A percentile compares a stretch with the other conserved stretches of the same genome.
Evolutionary conservation across 2,329 filamentous ascomycete genomes (phyloP).

Genomic region (Torrubiellomyces zombiae): DNA sequence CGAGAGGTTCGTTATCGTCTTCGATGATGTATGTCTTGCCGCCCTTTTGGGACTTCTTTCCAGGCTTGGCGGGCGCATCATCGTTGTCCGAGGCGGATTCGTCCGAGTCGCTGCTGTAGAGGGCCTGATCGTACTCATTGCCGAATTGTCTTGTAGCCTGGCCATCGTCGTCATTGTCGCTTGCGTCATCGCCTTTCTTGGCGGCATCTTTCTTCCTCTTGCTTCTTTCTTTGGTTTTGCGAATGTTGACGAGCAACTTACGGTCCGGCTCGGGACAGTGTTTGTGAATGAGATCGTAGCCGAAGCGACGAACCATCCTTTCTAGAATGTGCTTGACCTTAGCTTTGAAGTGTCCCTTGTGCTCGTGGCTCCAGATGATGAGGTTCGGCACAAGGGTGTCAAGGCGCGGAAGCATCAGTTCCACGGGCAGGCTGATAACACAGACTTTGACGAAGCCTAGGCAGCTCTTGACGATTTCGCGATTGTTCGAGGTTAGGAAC

Average conservation of each 20-base stretch:
- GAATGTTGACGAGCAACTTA: constrained; percentile 85
- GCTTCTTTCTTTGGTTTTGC: constrained; percentile 80
- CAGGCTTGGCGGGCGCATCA: constrained; percentile 29
- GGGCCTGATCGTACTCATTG: constrained; percentile 89
- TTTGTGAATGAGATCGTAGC: constrained; percentile 62
- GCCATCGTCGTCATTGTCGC: constrained; percentile 36
- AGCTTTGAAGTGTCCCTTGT: constrained; percentile 90
- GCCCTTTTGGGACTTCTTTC: constrained; percentile 38
- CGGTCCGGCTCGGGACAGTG: constrained; percentile 72
- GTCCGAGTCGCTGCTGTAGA: constrained; percentile 66
- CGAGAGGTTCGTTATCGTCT: constrained; percentile 85
- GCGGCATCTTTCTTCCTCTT: constrained; percentile 74
- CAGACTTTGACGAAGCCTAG: constrained; percentile 95
- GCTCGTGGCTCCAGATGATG: constrained; percentile 92
- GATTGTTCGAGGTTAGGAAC: constrained; percentile 90
- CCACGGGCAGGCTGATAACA: constrained; percentile 66
- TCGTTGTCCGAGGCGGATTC: constrained; percentile 39
- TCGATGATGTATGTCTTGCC: constrained; percentile 78
- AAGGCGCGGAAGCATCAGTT: constrained; percentile 64
- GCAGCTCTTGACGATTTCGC: constrained; percentile 88
- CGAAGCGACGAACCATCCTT: constrained; percentile 82
- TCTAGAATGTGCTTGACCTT: constrained; percentile 98
- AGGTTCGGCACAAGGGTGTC: constrained; percentile 69
- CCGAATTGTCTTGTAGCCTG: constrained; percentile 48
- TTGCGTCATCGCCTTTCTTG: constrained; percentile 39